Percentiles rank a stretch among this genome's conserved stretches.
Conservation (phyloP, 1,284 basidiomycete genomes). For the Coriolopsis trogii region DNA sequence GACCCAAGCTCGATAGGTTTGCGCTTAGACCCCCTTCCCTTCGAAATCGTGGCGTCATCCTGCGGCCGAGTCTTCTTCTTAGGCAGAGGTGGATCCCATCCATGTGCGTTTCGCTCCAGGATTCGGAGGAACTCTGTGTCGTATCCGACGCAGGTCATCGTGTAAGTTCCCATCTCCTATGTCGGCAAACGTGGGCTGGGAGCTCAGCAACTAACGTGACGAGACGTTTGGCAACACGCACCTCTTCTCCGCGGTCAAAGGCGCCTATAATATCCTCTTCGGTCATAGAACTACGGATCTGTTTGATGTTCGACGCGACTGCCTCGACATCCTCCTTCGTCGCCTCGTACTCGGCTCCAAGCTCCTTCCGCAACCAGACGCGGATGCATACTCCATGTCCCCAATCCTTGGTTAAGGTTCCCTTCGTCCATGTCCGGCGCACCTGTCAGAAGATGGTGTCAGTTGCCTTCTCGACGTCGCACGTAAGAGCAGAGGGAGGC, state of each 20-base stretch:
- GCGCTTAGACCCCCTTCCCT: neutral
- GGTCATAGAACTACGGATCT: neutral
- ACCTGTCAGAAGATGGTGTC: neutral
- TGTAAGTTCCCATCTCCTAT: conserved; percentile 4
- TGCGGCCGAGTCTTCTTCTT: too few relatives aligned
- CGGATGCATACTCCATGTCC: neutral
- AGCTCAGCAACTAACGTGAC: neutral
- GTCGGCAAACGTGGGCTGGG: neutral
- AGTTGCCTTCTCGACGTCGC: neutral
- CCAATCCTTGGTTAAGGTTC: neutral
- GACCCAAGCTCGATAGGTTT: neutral
- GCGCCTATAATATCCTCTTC: conserved; percentile 4
- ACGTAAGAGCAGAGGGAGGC: neutral
- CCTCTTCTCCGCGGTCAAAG: conserved; percentile 3
- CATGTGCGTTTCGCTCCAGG: neutral
- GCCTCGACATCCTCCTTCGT: neutral
- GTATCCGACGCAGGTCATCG: conserved; percentile 2
- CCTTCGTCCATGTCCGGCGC: neutral
- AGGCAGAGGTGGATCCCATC: neutral
- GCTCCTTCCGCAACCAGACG: neutral
- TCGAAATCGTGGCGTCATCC: neutral
- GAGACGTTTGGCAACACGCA: neutral
- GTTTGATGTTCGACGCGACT: neutral
- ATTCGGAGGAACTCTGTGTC: conserved; percentile 2
- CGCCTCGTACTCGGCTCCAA: neutral